Conservation (phyloP, 176 grass and related monocot species). For the Puccinellia tenuiflora region DNA sequence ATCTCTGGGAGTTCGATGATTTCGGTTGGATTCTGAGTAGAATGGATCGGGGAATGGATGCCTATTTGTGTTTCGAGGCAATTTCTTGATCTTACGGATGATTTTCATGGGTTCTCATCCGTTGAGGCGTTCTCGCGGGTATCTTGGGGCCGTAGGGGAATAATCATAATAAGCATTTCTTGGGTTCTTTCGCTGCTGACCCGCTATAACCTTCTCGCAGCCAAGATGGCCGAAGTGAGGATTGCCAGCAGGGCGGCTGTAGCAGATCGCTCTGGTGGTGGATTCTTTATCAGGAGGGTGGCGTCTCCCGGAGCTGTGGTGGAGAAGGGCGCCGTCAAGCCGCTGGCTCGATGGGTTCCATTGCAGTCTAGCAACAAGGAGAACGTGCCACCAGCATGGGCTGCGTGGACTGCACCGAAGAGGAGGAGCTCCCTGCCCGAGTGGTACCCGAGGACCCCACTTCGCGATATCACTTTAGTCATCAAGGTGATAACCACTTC, state of each 20-base stretch:
- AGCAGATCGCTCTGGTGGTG: conserved; percentile 30
- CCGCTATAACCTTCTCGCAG: not conserved
- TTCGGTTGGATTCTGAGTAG: not conserved
- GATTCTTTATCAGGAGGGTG: conserved; percentile 52
- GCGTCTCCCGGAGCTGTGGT: conserved; percentile 27
- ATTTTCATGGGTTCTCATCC: not conserved
- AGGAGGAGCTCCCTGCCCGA: conserved; percentile 57
- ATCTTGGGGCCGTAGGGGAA: too few species aligned
- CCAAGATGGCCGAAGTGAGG: conserved; percentile 49
- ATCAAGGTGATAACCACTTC: conserved; percentile 42
- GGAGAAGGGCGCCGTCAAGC: conserved; percentile 12
- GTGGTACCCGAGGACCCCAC: conserved; percentile 69
- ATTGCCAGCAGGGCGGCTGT: conserved; percentile 9
- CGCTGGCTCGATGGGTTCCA: not conserved
- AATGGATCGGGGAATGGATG: not conserved
- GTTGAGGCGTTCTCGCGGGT: not conserved
- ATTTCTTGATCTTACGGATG: not conserved
- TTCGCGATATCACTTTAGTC: conserved; percentile 50
- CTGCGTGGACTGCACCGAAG: conserved; percentile 17
- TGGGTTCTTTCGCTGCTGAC: conserved; percentile 4
- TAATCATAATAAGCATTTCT: too few species aligned
- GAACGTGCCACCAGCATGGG: conserved; percentile 29
- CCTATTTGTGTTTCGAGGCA: not conserved
- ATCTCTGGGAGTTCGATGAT: not conserved
- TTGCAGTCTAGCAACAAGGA: conserved; percentile 34